These are phyloP conservation scores for Syncephalastrum monosporum DNA, from an alignment of 371 early-diverging fungal species.

Conservation along the genomic window DNA sequence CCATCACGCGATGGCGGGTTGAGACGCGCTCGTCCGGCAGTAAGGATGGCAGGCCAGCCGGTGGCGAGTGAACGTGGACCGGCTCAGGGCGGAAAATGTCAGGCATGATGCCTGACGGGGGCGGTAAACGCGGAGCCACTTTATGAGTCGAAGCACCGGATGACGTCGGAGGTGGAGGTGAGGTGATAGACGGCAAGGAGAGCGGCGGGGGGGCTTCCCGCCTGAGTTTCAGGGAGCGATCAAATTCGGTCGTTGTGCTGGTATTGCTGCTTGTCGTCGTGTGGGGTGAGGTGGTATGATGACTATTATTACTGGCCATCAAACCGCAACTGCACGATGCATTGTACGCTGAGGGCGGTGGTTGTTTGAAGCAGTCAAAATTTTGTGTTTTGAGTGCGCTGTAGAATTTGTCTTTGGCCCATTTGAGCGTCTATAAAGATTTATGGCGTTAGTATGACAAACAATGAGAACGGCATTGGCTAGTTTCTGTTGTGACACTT, in stretches of 20 bases:
- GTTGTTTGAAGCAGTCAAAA: slow-evolving; percentile 29
- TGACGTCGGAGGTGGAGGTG: slow-evolving; percentile 9
- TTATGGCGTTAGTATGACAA: slow-evolving; percentile 2
- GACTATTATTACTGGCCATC: slow-evolving; percentile 2
- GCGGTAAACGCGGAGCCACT: not conserved
- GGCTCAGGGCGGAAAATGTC: slow-evolving; percentile 38
- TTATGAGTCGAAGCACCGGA: slow-evolving; percentile 6
- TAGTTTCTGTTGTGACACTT: slow-evolving; percentile 11
- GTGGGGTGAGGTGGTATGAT: slow-evolving; percentile 4
- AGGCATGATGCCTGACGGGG: slow-evolving; percentile 2
- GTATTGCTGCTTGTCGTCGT: slow-evolving; percentile 1
- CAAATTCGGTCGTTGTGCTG: slow-evolving; percentile 27
- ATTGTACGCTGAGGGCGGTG: slow-evolving; percentile 16
- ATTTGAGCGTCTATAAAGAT: slow-evolving; percentile 33
- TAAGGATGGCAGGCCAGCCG: not conserved
- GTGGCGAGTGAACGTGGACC: slow-evolving; percentile 19
- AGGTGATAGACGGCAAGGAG: slow-evolving; percentile 10
- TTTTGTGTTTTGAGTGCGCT: slow-evolving; percentile 33
- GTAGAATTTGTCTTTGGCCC: slow-evolving; percentile 43
- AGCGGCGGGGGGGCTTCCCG: slow-evolving; percentile 21
- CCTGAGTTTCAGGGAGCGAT: slow-evolving; percentile 24
- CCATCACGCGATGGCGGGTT: slow-evolving; percentile 2
- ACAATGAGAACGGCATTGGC: not conserved
- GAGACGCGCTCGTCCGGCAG: not conserved
- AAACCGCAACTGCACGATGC: slow-evolving; percentile 25